Conservation (phyloP, 2,329 filamentous ascomycete species). For the Apiospora koreana region DNA sequence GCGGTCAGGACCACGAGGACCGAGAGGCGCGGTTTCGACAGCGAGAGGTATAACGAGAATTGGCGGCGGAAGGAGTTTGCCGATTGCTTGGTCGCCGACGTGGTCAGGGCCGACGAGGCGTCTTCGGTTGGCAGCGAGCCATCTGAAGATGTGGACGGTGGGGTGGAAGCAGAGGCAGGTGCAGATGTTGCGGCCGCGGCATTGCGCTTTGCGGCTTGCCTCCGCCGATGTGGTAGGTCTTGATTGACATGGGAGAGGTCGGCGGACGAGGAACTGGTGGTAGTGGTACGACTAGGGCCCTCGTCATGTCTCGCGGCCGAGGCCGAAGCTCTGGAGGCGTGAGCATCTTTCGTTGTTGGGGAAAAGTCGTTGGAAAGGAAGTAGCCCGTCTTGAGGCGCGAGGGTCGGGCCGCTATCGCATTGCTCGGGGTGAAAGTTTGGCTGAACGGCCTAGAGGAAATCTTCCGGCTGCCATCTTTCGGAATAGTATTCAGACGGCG, state of each 20-base stretch:
- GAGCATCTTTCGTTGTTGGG: slow-evolving; percentile 10
- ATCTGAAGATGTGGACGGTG: slow-evolving; percentile 18
- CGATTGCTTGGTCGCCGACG: slow-evolving; percentile 50
- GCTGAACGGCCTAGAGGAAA: slow-evolving; percentile 21
- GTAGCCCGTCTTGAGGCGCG: slow-evolving; percentile 29
- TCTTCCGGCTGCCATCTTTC: slow-evolving; percentile 16
- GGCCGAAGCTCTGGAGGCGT: slow-evolving; percentile 9
- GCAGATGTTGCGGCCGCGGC: slow-evolving; percentile 8
- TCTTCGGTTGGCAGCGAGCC: slow-evolving; percentile 45
- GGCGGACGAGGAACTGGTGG: slow-evolving; percentile 9
- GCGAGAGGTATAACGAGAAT: slow-evolving; percentile 79
- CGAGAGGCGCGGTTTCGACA: slow-evolving; percentile 93
- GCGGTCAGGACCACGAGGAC: slow-evolving; percentile 89
- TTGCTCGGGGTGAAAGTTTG: slow-evolving; percentile 19
- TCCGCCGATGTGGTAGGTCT: slow-evolving; percentile 28
- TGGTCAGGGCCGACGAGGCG: slow-evolving; percentile 58
- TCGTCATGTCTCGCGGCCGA: slow-evolving; percentile 9
- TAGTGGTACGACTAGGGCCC: slow-evolving; percentile 5
- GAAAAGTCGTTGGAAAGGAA: slow-evolving; percentile 31
- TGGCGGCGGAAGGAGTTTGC: slow-evolving; percentile 61
- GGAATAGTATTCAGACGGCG: slow-evolving; percentile 15
- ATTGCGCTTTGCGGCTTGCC: slow-evolving; percentile 26
- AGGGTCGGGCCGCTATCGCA: slow-evolving; percentile 15
- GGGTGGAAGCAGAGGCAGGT: not conserved
- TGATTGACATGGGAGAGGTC: slow-evolving; percentile 17